Conservation (phyloP, 2,329 filamentous ascomycete species). For the Aureobasidium sp. region DNA sequence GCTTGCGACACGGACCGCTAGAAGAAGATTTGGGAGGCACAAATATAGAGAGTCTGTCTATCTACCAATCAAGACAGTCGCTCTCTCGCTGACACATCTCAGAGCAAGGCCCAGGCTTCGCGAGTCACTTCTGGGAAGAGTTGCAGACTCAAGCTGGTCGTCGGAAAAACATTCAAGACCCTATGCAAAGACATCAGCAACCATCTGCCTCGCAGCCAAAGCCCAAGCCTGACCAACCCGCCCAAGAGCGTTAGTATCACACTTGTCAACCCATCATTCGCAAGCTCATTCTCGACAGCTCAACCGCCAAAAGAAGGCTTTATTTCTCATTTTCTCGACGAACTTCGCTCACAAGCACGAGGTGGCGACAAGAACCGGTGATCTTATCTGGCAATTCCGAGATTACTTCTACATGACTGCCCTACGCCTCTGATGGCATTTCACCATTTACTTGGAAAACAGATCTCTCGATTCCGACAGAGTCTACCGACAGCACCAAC, state of each 20-base stretch:
- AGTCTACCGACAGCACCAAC: too few relatives aligned
- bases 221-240: background rate
- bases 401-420: too few relatives aligned
- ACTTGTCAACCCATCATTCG: too few relatives aligned
- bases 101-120: constrained; percentile 31
- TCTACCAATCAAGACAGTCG: background rate
- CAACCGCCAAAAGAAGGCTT: constrained; percentile 28
- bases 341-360: constrained; percentile 42
- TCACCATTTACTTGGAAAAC: too few relatives aligned
- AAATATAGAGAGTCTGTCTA: constrained; percentile 35
- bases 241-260: background rate
- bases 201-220: background rate
- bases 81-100: constrained; percentile 3
- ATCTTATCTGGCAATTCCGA: background rate
- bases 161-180: background rate
- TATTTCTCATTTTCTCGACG: constrained; percentile 43
- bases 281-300: background rate
- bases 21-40: constrained; percentile 43
- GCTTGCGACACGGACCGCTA: constrained; percentile 41
- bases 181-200: background rate
- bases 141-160: constrained; percentile 37
- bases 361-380: constrained; percentile 20
- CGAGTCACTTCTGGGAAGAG: constrained; percentile 49
- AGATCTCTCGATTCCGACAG: too few relatives aligned
- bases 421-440: too few relatives aligned